Evolutionary conservation across 768 basidiomycete species (phyloP).

Genomic region (Rickenella mellea): DNA sequence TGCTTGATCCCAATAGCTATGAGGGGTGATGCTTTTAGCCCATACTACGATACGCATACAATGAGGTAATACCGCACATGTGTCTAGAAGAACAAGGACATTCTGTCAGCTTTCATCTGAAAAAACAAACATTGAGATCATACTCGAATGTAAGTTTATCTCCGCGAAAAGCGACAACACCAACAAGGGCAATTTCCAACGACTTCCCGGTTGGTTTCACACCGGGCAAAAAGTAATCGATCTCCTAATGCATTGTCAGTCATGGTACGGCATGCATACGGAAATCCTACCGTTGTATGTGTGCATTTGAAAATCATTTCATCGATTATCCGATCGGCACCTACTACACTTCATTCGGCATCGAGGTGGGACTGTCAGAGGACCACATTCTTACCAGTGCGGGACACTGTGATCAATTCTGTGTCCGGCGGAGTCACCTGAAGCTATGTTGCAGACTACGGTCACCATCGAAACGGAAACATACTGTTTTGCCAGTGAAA

Average conservation of each 20-base stretch:
- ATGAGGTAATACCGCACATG: slow-evolving; percentile 17
- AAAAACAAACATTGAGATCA: slow-evolving; percentile 12
- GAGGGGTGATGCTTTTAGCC: background rate
- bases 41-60: no score
- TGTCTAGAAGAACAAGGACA: slow-evolving; percentile 16
- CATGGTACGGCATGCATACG: background rate
- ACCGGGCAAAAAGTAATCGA: slow-evolving; percentile 29
- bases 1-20: slow-evolving; percentile 43
- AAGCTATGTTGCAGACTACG: slow-evolving; percentile 3
- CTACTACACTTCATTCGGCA: slow-evolving; percentile 15
- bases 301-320: slow-evolving; percentile 37
- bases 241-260: slow-evolving; percentile 22
- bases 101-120: background rate
- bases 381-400: slow-evolving; percentile 21
- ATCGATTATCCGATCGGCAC: slow-evolving; percentile 35
- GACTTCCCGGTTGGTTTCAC: slow-evolving; percentile 27
- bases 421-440: slow-evolving; percentile 32
- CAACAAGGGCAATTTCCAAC: slow-evolving; percentile 32
- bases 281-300: slow-evolving; percentile 24
- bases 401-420: slow-evolving; percentile 30
- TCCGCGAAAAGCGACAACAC: slow-evolving; percentile 36
- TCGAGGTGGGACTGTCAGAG: slow-evolving; percentile 3
- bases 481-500: slow-evolving; percentile 23
- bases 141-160: slow-evolving; percentile 41
- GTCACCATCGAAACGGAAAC: slow-evolving; percentile 1